These are phyloP conservation scores for Hypholoma sublateritium DNA, from an alignment of 768 basidiomycete species.

Conservation along the genomic window DNA sequence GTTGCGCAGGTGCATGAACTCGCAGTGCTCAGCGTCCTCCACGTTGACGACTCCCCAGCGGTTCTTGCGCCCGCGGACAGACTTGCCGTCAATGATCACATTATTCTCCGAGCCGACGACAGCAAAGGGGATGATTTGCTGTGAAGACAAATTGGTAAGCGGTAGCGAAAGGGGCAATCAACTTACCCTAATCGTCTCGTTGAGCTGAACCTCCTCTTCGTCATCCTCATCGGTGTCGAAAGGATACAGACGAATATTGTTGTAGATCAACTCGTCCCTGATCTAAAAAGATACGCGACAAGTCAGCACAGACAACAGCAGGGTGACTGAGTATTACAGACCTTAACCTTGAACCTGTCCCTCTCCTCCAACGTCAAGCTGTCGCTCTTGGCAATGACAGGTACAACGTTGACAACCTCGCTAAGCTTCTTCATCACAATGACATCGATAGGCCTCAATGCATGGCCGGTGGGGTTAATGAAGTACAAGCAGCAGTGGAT, in stretches of 20 bases:
- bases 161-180: not conserved
- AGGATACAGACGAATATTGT: slow-evolving; percentile 94
- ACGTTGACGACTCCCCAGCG: slow-evolving; percentile 99
- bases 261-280: slow-evolving; percentile 85
- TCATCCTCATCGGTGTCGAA: slow-evolving; percentile 97
- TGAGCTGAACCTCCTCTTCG: slow-evolving; percentile 88
- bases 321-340: slow-evolving; percentile 27
- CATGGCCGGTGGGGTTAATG: slow-evolving; percentile 98
- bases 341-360: slow-evolving; percentile 90
- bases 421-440: slow-evolving; percentile 99
- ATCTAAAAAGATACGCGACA: slow-evolving; percentile 50
- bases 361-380: slow-evolving; percentile 92
- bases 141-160: not conserved
- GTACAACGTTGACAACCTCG: slow-evolving; percentile 98
- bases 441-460: slow-evolving; percentile 93
- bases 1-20: slow-evolving; percentile 96
- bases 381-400: slow-evolving; percentile 98
- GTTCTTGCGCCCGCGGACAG: slow-evolving; percentile 94
- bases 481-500: slow-evolving; percentile 99
- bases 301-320: no score
- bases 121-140: slow-evolving; percentile 96
- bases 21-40: slow-evolving; percentile 95
- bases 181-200: slow-evolving; percentile 85
- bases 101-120: slow-evolving; percentile 96
- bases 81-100: slow-evolving; percentile 94